Evolutionary conservation across 768 basidiomycete species (phyloP).

Genomic region (Agrocybe pediades): DNA sequence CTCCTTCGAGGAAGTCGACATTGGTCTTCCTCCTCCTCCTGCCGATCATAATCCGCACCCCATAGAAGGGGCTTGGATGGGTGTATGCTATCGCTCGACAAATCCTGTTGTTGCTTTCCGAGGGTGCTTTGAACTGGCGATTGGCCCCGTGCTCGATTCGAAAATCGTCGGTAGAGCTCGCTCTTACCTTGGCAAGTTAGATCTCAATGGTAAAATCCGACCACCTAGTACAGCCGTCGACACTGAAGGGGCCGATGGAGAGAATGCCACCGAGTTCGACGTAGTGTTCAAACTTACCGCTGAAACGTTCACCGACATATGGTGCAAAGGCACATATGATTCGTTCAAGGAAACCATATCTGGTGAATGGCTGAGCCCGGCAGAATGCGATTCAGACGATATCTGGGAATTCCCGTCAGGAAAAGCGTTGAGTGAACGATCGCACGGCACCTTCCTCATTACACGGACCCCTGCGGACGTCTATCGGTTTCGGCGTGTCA

Average conservation of each 20-base stretch:
- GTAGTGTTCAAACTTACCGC: background rate
- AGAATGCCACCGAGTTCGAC: no score
- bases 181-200: background rate
- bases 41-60: background rate
- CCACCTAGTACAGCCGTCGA: background rate
- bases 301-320: background rate
- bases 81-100: background rate
- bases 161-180: constrained; percentile 3
- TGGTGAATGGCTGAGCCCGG: constrained; percentile 6
- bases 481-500: constrained; percentile 5
- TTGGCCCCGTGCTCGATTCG: constrained; percentile 3
- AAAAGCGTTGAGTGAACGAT: background rate
- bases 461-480: background rate
- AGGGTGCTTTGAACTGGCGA: background rate
- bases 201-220: background rate
- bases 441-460: background rate
- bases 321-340: constrained; percentile 9
- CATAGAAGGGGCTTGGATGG: constrained; percentile 4
- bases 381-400: background rate
- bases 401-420: background rate
- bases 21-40: background rate
- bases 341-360: constrained; percentile 2
- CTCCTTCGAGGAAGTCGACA: background rate
- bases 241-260: no score
- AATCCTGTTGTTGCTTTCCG: background rate